Evolutionary conservation across 768 basidiomycete species (phyloP).

Genomic region (Trichaptum fuscoviolaceum): DNA sequence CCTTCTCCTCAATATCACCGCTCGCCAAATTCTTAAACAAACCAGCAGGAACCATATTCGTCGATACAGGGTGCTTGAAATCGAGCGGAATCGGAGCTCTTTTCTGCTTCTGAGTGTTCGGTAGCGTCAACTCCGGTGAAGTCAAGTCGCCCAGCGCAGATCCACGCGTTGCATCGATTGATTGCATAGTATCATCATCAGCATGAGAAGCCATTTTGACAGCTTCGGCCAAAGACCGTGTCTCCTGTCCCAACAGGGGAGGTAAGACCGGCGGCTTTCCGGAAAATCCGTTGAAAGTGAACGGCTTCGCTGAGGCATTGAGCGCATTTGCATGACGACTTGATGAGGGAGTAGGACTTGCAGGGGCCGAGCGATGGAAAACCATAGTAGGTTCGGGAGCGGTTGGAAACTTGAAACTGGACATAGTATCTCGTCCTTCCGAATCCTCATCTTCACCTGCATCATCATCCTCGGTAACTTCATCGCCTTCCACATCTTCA

Average conservation of each 20-base stretch:
- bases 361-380: slow-evolving; percentile 42
- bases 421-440: slow-evolving; percentile 46
- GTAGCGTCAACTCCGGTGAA: slow-evolving; percentile 27
- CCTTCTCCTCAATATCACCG: slow-evolving; percentile 51
- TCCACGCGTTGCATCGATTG: neutral
- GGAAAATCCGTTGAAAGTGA: slow-evolving; percentile 65
- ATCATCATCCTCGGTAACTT: slow-evolving; percentile 30
- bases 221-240: neutral
- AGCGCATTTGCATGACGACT: slow-evolving; percentile 20
- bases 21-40: slow-evolving; percentile 75
- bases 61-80: slow-evolving; percentile 59
- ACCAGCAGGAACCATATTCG: slow-evolving; percentile 79
- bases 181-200: slow-evolving; percentile 12
- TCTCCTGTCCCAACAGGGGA: neutral
- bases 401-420: slow-evolving; percentile 73
- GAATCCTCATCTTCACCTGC: slow-evolving; percentile 45
- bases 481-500: slow-evolving; percentile 35
- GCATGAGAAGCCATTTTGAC: neutral
- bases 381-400: slow-evolving; percentile 44
- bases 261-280: slow-evolving; percentile 13
- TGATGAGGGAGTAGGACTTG: slow-evolving; percentile 23
- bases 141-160: neutral
- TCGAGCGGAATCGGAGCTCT: slow-evolving; percentile 78
- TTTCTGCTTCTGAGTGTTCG: slow-evolving; percentile 37
- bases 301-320: slow-evolving; percentile 49